Evolutionary conservation across 73 alveolate species (phyloP).

Genomic region (Paramecium tetraurelia): DNA sequence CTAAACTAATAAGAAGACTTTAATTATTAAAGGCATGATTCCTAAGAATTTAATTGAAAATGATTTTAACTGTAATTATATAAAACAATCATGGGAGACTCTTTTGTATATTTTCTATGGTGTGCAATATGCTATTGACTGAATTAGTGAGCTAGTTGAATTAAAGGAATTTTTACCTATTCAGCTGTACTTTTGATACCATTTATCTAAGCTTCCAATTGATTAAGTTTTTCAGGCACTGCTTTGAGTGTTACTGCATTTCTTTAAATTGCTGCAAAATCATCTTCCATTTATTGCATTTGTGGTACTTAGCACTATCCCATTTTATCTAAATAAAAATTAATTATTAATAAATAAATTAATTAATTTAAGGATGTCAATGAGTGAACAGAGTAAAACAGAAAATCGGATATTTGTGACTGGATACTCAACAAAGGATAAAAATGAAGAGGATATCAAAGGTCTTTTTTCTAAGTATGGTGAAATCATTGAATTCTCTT

Average conservation of each 20-base stretch:
- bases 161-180: background rate
- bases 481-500: background rate
- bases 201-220: background rate
- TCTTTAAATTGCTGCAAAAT: background rate
- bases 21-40: background rate
- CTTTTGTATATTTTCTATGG: background rate
- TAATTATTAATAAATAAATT: background rate
- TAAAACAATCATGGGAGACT: background rate
- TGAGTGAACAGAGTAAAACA: background rate
- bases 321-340: background rate
- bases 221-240: background rate
- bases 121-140: background rate
- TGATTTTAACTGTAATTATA: background rate
- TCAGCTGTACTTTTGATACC: background rate
- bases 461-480: background rate
- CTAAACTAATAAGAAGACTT: background rate
- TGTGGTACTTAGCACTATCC: background rate
- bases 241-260: background rate
- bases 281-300: background rate
- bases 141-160: background rate
- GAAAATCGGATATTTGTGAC: background rate
- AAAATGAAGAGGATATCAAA: background rate
- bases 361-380: background rate
- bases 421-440: background rate
- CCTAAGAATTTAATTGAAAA: background rate